Percentiles rank a stretch among this genome's conserved stretches.
These are phyloP conservation scores for Coemansia sp. DNA, from an alignment of 192 early-diverging fungal species.

Conservation along the genomic window DNA sequence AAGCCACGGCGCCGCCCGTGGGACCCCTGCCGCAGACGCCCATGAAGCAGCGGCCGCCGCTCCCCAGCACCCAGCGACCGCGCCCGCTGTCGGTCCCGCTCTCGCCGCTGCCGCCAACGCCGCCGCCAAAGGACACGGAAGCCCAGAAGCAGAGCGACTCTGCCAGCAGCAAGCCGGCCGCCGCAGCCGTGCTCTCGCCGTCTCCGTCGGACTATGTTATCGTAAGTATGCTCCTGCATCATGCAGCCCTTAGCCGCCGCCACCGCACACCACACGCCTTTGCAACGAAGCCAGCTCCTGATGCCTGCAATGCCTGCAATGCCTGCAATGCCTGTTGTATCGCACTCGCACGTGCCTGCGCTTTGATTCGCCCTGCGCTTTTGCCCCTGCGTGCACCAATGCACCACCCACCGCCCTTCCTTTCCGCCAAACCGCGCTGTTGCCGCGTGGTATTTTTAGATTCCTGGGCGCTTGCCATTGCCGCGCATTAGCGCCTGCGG, in stretches of 20 bases:
- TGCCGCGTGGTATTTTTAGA: background rate
- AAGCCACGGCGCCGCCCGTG: background rate
- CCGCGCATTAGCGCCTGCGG: background rate
- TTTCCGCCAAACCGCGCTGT: too few species aligned
- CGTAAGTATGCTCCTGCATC: conserved; percentile 11
- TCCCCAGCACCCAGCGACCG: background rate
- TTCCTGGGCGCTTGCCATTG: background rate
- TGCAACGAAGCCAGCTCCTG: too few species aligned
- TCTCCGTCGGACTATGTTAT: conserved; percentile 7
- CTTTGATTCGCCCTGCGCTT: background rate
- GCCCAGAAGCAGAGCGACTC: background rate
- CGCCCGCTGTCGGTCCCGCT: conserved; percentile 5
- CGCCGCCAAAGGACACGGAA: background rate
- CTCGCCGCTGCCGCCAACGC: background rate
- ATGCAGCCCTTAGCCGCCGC: too few species aligned
- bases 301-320: too few species aligned
- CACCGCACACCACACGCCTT: too few species aligned
- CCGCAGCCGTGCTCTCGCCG: background rate
- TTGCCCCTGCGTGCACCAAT: too few species aligned
- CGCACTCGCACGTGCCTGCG: background rate
- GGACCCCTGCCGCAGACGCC: conserved; percentile 4
- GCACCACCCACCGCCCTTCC: background rate
- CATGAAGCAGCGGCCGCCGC: background rate
- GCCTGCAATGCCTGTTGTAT: background rate
- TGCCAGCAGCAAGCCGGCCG: background rate